Conservation (phyloP, 176 grass and related monocot genomes). For the Stipa capillata region DNA sequence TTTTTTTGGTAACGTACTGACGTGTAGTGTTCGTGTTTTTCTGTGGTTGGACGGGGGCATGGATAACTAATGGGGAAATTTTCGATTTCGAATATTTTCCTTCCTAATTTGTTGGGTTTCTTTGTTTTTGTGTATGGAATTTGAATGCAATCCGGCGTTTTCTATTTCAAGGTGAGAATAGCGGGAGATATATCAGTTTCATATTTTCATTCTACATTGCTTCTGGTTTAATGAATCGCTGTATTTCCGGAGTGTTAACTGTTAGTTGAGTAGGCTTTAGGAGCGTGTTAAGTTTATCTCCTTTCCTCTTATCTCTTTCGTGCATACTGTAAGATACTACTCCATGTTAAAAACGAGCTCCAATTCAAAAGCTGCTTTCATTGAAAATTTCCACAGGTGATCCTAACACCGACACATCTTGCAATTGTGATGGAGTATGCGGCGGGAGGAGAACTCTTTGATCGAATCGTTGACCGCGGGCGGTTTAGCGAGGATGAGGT, state of each 20-base stretch:
- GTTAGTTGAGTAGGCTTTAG: not conserved
- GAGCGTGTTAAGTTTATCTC: not conserved
- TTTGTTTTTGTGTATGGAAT: not conserved
- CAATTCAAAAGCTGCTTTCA: conserved; percentile 2
- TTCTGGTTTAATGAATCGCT: not conserved
- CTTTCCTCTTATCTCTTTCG: not conserved
- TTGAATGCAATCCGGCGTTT: not conserved
- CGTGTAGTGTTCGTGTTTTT: not conserved
- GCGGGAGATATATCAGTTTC: not conserved
- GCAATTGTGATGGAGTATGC: conserved; percentile 86
- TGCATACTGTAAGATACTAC: not conserved
- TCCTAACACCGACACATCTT: conserved; percentile 60
- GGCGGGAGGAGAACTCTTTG: conserved; percentile 60
- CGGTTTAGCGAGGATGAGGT: conserved; percentile 79
- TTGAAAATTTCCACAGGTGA: conserved; percentile 32
- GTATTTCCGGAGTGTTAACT: not conserved
- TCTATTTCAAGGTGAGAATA: not conserved
- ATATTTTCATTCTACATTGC: not conserved
- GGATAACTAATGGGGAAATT: not conserved
- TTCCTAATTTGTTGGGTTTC: not conserved
- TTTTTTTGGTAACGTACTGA: not conserved
- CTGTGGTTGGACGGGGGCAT: not conserved
- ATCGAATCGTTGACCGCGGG: conserved; percentile 46
- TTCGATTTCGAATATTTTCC: not conserved
- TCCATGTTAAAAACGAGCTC: not conserved